phyloP scores from a whole-genome alignment of 2,329 filamentous ascomycete species.

The Xylariomycetidae sp. region DNA sequence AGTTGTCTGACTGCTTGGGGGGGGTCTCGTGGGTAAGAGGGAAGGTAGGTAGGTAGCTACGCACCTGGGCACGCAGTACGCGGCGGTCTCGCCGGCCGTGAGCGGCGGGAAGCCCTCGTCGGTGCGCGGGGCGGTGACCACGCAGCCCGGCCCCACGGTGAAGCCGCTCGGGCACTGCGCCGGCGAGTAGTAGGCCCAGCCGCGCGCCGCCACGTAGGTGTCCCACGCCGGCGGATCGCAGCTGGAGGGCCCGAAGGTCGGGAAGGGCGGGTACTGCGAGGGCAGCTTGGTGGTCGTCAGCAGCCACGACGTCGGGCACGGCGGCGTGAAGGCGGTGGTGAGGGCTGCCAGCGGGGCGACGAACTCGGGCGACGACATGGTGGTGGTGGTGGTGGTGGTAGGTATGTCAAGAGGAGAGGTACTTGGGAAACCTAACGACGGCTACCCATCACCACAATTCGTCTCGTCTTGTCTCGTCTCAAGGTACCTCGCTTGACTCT shows the following conservation, averaged over 20 bases:
- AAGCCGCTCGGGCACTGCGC: slow-evolving; percentile 19
- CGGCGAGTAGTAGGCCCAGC: slow-evolving; percentile 27
- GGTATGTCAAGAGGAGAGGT: too few species aligned
- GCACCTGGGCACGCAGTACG: slow-evolving; percentile 24
- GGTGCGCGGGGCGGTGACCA: slow-evolving; percentile 18
- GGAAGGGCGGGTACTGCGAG: slow-evolving; percentile 33
- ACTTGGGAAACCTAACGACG: too few species aligned
- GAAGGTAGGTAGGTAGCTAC: slow-evolving; percentile 2
- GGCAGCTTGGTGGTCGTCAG: slow-evolving; percentile 31
- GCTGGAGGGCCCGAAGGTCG: slow-evolving; percentile 22
- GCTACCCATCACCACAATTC: too few species aligned
- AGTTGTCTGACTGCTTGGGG: too few species aligned
- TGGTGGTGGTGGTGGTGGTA: too few species aligned
- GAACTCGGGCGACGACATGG: too few species aligned
- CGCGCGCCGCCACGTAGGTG: slow-evolving; percentile 27
- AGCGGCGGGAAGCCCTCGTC: slow-evolving; percentile 21
- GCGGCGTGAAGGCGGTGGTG: slow-evolving; percentile 34
- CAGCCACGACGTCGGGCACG: slow-evolving; percentile 34
- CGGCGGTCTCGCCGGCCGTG: slow-evolving; percentile 16
- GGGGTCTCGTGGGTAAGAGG: too few species aligned
- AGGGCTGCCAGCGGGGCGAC: slow-evolving; percentile 32
- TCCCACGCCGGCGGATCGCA: slow-evolving; percentile 33
- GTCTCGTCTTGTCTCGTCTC: too few species aligned
- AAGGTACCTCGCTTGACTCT: too few species aligned
- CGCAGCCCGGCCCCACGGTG: slow-evolving; percentile 16